Conservation (phyloP, 139 green algal species). For the Dunaliella primolecta region DNA sequence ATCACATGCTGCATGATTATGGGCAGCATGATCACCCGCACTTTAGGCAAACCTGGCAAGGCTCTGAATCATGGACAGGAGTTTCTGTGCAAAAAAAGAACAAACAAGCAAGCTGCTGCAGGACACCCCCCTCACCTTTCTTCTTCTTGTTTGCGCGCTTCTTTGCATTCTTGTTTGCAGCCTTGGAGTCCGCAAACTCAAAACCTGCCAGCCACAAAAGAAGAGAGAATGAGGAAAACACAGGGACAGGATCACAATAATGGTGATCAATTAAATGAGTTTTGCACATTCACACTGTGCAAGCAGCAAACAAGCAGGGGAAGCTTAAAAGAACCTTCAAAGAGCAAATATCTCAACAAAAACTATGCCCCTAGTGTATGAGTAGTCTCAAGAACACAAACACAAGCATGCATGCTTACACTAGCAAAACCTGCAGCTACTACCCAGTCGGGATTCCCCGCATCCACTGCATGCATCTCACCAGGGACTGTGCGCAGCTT, state of each 20-base stretch:
- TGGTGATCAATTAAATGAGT: background rate
- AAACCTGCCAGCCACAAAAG: slow-evolving; percentile 35
- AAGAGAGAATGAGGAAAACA: slow-evolving; percentile 5
- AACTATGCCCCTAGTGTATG: background rate
- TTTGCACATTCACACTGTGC: background rate
- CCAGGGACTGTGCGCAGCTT: background rate
- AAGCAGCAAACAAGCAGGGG: background rate
- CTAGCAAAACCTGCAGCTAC: background rate
- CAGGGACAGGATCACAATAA: background rate
- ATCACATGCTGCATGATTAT: too few relatives aligned
- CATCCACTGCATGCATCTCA: background rate
- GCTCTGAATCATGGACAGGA: too few relatives aligned
- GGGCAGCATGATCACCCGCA: too few relatives aligned
- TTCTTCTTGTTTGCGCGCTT: slow-evolving; percentile 52
- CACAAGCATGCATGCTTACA: background rate
- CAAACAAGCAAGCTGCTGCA: too few relatives aligned
- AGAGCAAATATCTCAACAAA: background rate
- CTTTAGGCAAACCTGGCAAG: too few relatives aligned
- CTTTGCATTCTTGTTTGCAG: slow-evolving; percentile 70
- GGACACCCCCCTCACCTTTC: too few relatives aligned
- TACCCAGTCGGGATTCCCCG: background rate
- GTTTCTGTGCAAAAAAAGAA: too few relatives aligned
- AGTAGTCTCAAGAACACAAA: background rate
- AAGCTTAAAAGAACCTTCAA: background rate
- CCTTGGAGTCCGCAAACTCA: slow-evolving; percentile 48